Percentiles rank a stretch among this genome's conserved stretches.
phyloP scores from a whole-genome alignment of 2,329 filamentous ascomycete genomes.

The Nemania bipapillata region DNA sequence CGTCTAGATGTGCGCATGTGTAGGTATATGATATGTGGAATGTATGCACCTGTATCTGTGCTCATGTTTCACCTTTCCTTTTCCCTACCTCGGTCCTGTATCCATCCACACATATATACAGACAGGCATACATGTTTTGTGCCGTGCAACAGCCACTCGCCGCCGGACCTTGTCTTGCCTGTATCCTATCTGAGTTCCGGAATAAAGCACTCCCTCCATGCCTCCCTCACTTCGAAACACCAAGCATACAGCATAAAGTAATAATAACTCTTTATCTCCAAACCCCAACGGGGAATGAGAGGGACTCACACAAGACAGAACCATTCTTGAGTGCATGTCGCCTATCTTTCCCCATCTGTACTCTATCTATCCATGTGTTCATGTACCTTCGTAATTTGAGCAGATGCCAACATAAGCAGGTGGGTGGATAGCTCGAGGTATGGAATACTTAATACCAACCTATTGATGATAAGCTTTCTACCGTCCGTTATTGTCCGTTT shows the following conservation, averaged over 20 bases:
- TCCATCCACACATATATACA: background rate
- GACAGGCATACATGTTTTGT: background rate
- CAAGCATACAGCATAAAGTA: background rate
- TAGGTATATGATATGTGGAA: background rate
- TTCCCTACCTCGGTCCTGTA: background rate
- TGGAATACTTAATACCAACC: background rate
- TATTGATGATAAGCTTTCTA: background rate
- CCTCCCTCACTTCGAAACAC: constrained; percentile 7
- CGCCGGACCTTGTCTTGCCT: background rate
- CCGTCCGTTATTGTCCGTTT: constrained; percentile 20
- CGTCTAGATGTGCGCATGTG: background rate
- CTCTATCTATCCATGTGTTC: background rate
- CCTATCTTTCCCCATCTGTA: background rate
- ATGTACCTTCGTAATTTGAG: background rate
- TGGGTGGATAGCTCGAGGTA: background rate
- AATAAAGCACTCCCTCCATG: background rate
- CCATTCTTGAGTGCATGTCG: background rate
- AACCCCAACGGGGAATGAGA: background rate
- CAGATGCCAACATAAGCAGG: constrained; percentile 23
- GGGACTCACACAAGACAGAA: background rate
- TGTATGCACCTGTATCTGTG: too few species aligned
- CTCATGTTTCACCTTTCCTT: background rate
- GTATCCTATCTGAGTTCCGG: constrained; percentile 1
- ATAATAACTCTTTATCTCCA: constrained; percentile 3
- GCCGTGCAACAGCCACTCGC: background rate